A percentile compares a stretch with the other conserved stretches of the same genome.
These are phyloP conservation scores for Rhizopus arrhizus DNA, from an alignment of 371 early-diverging fungal species.

Conservation along the genomic window DNA sequence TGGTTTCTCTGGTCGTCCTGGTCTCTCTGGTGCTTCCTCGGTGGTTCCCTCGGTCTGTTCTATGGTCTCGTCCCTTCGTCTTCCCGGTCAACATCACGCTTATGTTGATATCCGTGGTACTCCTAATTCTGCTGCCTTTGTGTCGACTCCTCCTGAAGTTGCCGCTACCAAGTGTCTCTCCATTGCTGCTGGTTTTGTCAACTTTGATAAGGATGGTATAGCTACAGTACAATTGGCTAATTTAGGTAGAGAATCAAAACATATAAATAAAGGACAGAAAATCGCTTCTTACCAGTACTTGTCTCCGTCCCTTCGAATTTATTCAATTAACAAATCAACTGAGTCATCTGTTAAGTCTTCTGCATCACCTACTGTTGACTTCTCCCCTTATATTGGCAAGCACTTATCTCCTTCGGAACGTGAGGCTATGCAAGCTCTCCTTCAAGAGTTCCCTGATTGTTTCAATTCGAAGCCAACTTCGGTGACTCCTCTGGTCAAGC, in stretches of 20 bases:
- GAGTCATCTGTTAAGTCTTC: not conserved
- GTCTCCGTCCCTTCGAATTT: slow-evolving; percentile 13
- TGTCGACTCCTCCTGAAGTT: slow-evolving; percentile 5
- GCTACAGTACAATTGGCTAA: slow-evolving; percentile 2
- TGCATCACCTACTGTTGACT: too few relatives aligned
- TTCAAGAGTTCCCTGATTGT: slow-evolving; percentile 20
- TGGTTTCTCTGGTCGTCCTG: too few relatives aligned
- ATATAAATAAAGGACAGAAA: slow-evolving; percentile 15
- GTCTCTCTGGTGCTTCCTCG: not conserved
- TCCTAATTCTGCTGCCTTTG: slow-evolving; percentile 7
- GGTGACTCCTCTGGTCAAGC: slow-evolving; percentile 6
- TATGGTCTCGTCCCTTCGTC: slow-evolving; percentile 1
- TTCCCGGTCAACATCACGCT: slow-evolving; percentile 11
- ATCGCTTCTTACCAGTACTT: slow-evolving; percentile 2
- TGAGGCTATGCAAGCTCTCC: slow-evolving; percentile 2
- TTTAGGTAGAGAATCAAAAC: slow-evolving; percentile 3
- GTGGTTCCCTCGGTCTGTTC: slow-evolving; percentile 8
- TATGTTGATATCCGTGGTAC: slow-evolving; percentile 15
- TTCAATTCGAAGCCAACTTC: slow-evolving; percentile 8
- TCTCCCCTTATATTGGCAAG: slow-evolving; percentile 2
- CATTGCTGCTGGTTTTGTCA: slow-evolving; percentile 12
- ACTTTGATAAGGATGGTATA: slow-evolving; percentile 9
- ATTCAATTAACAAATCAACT: slow-evolving; percentile 4
- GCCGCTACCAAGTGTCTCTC: not conserved
- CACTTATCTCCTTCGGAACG: not conserved